Evolutionary conservation across 1,284 basidiomycete species (phyloP), one percentile per base, ranked within the genome.

Genomic region (Veloboletus limbatus): DNA sequence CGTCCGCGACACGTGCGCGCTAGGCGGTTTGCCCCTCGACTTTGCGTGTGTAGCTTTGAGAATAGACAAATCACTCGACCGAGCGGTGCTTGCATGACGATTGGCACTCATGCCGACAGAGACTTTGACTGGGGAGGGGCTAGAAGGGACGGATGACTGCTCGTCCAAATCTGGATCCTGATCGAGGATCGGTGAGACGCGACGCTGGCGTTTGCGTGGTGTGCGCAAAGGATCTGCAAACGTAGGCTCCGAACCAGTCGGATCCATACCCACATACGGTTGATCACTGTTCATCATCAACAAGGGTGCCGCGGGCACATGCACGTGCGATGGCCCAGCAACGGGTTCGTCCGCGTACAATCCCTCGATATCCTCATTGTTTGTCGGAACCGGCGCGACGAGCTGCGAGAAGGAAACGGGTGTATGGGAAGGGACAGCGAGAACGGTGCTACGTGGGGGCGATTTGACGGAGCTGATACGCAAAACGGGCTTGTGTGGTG

Each of bases 301-400:
- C 46, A 62, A 45, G 13, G 63, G 57, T 30, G 63, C 54, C 17
- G 24, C 30, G 0, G 54, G 42, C 2, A 53, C 48, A 28, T 46
- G 48, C 11, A 43, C 39, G 3, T 44, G 52, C 1, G 64, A 63
- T 6, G 52, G 60, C 8, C 64, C 62, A 8, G 60, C 58, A 3
- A 62, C 43, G 2, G 62, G 65, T 14, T 65, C 62, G 14, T 63
- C 62, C 1, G 53, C 31, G 14, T 63, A 63, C 20, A 63, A 17
- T 17, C 52, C 62, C 3, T 63, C 62, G 18, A 66, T 61, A 21
- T 63, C 60, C 17, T 61, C 63, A 22, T 67, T 57, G 40, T 66
- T 67, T 4, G 65, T 67, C 9, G 65, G 57, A 3, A 66, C 14
- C 0, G 52, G 63, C 2, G 11, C 46, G 1, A 49, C 54, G 11